Evolutionary conservation across 2,329 filamentous ascomycete genomes (phyloP).

Genomic region (Bipolaris victoriae): DNA sequence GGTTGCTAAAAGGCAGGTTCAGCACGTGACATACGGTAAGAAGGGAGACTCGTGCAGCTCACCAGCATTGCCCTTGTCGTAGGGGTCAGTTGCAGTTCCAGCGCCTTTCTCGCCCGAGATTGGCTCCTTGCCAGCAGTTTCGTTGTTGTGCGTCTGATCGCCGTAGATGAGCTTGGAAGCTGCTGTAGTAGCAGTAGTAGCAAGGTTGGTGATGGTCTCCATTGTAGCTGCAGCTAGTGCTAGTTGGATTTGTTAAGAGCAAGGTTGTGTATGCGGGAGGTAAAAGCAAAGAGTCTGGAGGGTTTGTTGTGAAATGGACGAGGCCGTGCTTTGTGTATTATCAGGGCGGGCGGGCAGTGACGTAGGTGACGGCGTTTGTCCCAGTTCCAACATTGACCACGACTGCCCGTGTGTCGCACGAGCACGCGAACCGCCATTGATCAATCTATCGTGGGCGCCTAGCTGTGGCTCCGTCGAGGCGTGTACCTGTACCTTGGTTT

Average conservation of each 20-base stretch:
- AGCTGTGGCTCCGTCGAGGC: slow-evolving; percentile 18
- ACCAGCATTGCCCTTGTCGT: slow-evolving; percentile 75
- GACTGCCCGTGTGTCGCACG: slow-evolving; percentile 13
- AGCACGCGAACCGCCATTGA: slow-evolving; percentile 18
- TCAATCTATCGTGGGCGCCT: slow-evolving; percentile 23
- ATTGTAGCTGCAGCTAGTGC: slow-evolving; percentile 26
- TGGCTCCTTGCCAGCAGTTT: slow-evolving; percentile 64
- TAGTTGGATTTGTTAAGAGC: slow-evolving; percentile 2
- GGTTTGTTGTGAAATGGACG: slow-evolving; percentile 8
- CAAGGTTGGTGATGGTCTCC: slow-evolving; percentile 50
- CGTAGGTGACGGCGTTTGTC: slow-evolving; percentile 26
- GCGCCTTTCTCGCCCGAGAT: slow-evolving; percentile 72
- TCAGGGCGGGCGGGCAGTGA: slow-evolving; percentile 25
- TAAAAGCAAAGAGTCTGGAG: slow-evolving; percentile 2
- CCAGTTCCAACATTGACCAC: slow-evolving; percentile 14
- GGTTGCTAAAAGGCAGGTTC: slow-evolving; percentile 18
- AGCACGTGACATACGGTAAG: slow-evolving; percentile 5
- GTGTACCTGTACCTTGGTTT: slow-evolving; percentile 10
- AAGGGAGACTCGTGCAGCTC: slow-evolving; percentile 23
- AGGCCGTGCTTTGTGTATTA: slow-evolving; percentile 13
- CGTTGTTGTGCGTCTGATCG: slow-evolving; percentile 47
- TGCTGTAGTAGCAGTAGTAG: slow-evolving; percentile 28
- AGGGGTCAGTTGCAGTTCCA: slow-evolving; percentile 73
- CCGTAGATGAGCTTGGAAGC: slow-evolving; percentile 50
- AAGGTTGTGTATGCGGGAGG: not conserved